Evolutionary conservation across 2,329 filamentous ascomycete genomes (phyloP), one percentile per base, ranked within the genome.

Genomic region (Apiospora kogelbergensis): DNA sequence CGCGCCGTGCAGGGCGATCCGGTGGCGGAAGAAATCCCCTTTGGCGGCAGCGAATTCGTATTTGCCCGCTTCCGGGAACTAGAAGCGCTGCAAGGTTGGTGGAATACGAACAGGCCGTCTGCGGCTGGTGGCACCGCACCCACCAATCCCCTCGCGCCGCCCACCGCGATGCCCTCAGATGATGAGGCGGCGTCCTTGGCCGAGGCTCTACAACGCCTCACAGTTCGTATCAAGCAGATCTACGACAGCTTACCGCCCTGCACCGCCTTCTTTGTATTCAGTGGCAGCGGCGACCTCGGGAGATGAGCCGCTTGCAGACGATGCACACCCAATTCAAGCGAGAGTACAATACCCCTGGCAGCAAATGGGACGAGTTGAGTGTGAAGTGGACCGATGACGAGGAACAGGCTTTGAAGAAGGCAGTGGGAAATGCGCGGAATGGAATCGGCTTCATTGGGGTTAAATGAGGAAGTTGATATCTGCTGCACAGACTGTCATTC

Each of bases 311-410:
- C 48, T 80, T 91, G 72, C 88, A 90, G 80, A 84, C 84, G 26
- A 81, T 90, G 82, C 87, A 91, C 66, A 77, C 83, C 7, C 85
- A 87, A 77, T 90, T 87, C 82, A 88, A 86, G 76, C 85, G 84
- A 73, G 90, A 92, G 78, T 91, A 90, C 77, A 89, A 89, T 77
- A 86, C 85, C 10, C 86, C 86, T 0, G 86, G 88, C 15, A 86
- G 83, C 71, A 90, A 90, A 73, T 92, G 90, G 90, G 89, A 92
- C 77, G 80, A 90, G 71, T 80, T 92, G 44, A 88, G 84, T 73
- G 88, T 92, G 69, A 85, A 88, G 78, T 92, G 90, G 90, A 91
- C 89, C 11, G 90, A 91, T 74, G 81, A 78, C 0, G 90, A 92
- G 78, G 88, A 90, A 63, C 88, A 91, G 80, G 86, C 84, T 45